Evolutionary conservation across 2,329 filamentous ascomycete genomes (phyloP).

Genomic region (Cladorrhinum sp.): DNA sequence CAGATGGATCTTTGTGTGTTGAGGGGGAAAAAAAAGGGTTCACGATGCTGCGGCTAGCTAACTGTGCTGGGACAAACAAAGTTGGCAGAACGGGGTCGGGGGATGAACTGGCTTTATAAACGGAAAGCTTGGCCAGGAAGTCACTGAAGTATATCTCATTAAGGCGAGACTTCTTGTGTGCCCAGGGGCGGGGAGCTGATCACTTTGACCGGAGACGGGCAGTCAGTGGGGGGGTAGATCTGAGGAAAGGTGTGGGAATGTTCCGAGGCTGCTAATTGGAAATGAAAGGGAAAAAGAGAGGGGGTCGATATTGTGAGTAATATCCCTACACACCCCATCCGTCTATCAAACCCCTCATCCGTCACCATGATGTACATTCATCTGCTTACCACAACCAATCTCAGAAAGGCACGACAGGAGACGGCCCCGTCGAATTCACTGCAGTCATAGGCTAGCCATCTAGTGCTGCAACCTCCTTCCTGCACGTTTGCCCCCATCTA

Average conservation of each 20-base stretch:
- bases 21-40: background rate
- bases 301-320: background rate
- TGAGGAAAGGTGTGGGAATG: background rate
- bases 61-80: slow-evolving; percentile 6
- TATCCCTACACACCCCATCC: slow-evolving; percentile 3
- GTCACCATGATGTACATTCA: slow-evolving; percentile 21
- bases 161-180: slow-evolving; percentile 16
- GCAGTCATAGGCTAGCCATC: background rate
- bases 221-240: background rate
- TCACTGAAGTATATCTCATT: slow-evolving; percentile 9
- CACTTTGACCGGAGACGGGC: background rate
- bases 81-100: slow-evolving; percentile 4
- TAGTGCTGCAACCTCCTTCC: slow-evolving; percentile 21
- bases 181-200: background rate
- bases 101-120: slow-evolving; percentile 17
- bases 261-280: background rate
- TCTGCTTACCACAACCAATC: slow-evolving; percentile 11
- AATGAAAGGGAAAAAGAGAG: background rate
- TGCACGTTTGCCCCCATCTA: slow-evolving; percentile 19
- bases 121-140: slow-evolving; percentile 8
- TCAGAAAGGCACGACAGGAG: slow-evolving; percentile 11
- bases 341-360: slow-evolving; percentile 7
- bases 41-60: background rate
- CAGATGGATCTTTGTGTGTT: background rate
- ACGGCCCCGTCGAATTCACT: background rate